Percentiles rank a stretch among this genome's conserved stretches.
These are phyloP conservation scores for Gentiana dahurica DNA, from an alignment of 257 asterid species.

Conservation along the genomic window DNA sequence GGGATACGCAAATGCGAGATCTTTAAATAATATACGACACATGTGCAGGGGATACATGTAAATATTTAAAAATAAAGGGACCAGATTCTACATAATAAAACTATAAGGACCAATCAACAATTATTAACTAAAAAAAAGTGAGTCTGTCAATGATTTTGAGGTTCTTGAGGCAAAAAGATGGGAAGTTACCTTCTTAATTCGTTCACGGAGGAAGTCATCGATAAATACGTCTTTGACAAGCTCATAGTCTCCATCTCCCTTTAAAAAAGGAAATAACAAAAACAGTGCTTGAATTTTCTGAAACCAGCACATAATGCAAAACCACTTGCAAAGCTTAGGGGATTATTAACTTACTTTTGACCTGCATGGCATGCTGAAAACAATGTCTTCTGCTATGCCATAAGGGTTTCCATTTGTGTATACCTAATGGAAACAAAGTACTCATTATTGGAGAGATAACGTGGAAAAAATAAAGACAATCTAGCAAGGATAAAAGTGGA, in stretches of 20 bases:
- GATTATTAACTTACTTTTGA: constrained; percentile 45
- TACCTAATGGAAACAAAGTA: constrained; percentile 26
- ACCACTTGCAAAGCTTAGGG: not conserved
- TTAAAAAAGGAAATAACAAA: constrained; percentile 11
- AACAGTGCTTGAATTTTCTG: not conserved
- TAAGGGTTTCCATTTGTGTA: constrained; percentile 82
- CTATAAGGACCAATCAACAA: too few relatives aligned
- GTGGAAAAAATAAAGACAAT: too few relatives aligned
- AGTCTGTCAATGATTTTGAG: not conserved
- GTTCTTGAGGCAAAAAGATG: not conserved
- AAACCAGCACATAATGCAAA: not conserved
- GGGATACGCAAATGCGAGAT: too few relatives aligned
- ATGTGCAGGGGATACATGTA: too few relatives aligned
- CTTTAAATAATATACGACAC: too few relatives aligned
- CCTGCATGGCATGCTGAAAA: constrained; percentile 97
- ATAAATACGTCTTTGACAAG: constrained; percentile 68
- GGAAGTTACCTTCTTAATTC: constrained; percentile 60
- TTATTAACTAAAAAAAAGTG: not conserved
- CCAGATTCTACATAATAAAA: too few relatives aligned
- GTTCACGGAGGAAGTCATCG: constrained; percentile 69
- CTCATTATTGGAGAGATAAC: too few relatives aligned
- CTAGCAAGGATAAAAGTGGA: not conserved
- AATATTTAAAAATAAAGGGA: too few relatives aligned
- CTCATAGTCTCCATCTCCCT: constrained; percentile 93
- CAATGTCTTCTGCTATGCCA: constrained; percentile 76